Evolutionary conservation across 2,329 filamentous ascomycete species (phyloP), one percentile per base, ranked within the genome.

Genomic region (Fusarium lateritium): DNA sequence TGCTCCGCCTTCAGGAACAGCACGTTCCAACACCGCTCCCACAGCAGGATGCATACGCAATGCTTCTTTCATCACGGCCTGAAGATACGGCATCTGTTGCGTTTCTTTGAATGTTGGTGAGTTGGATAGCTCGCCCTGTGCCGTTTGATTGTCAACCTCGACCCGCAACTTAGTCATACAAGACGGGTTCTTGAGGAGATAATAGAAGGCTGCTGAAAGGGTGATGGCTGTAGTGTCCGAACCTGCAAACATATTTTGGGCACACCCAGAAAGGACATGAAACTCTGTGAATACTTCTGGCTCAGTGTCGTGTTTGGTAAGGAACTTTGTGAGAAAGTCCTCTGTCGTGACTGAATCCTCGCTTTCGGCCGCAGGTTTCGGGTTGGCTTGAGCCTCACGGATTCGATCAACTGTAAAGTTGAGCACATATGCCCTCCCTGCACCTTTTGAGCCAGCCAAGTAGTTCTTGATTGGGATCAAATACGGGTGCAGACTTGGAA

Each of bases 401-500:
- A 70, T 69, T 22, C 56, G 56, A 31, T 66, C 57, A 15, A 54
- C 57, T 5, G 69, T 71, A 10, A 71, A 69, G 31, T 34, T 62
- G 8, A 71, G 26, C 5, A 72, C 52, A 11, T 65, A 71, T 7
- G 65, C 62, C 13, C 50, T 61, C 2, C 66, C 70, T 2, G 61
- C 40, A 8, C 69, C 70, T 17, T 70, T 72, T 6, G 19, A 53
- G 2, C 72, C 72, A 3, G 67, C 71, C 9, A 66, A 39, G 36
- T 65, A 73, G 24, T 74, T 75, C n/a, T 64, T 60, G 6, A 75
- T 15, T 1, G 62, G 49, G 19, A 69, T 67, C 0, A 77, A 15
- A 3, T 56, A 55, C 2, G 39, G 57, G 26, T 69, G 74, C 3
- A 75, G 19, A 4, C 26, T 44, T 6, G 70, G 57, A 7, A 65